phyloP scores from a whole-genome alignment of 148 eudicot genomes.

The Amaranthus cruentus region DNA sequence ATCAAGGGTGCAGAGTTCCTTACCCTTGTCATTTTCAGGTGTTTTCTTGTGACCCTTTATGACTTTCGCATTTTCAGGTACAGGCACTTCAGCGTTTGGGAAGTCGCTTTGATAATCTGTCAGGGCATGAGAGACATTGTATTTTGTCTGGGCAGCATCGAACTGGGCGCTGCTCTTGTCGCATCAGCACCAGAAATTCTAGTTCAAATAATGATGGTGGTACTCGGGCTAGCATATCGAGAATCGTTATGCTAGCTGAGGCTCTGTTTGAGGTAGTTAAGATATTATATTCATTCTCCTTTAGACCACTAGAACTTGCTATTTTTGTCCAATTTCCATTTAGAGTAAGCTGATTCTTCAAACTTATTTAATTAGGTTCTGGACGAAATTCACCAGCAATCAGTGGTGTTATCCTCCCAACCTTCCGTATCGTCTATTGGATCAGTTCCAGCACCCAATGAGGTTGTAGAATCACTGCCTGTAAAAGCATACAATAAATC shows the following conservation, averaged over 20 bases:
- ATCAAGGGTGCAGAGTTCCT: too few species aligned
- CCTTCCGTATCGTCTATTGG: slow-evolving; percentile 82
- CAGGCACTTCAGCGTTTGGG: slow-evolving; percentile 92
- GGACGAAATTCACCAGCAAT: slow-evolving; percentile 99
- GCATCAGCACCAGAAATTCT: slow-evolving; percentile 37
- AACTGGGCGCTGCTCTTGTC: slow-evolving; percentile 86
- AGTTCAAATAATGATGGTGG: slow-evolving; percentile 58
- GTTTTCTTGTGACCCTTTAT: slow-evolving; percentile 2
- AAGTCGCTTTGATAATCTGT: slow-evolving; percentile 79
- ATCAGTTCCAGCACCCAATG: slow-evolving; percentile 90
- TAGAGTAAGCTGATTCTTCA: slow-evolving; percentile 35
- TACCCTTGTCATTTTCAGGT: not conserved
- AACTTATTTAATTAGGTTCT: slow-evolving; percentile 63
- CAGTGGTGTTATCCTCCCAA: slow-evolving; percentile 71
- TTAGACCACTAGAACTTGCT: not conserved
- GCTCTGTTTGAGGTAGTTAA: slow-evolving; percentile 90
- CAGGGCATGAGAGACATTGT: slow-evolving; percentile 91
- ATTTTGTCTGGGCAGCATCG: slow-evolving; percentile 86
- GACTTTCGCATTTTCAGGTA: slow-evolving; percentile 44
- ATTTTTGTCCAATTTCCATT: not conserved
- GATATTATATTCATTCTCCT: slow-evolving; percentile 2
- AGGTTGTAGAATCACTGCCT: slow-evolving; percentile 86
- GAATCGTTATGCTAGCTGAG: slow-evolving; percentile 97
- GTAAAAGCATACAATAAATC: slow-evolving; percentile 44
- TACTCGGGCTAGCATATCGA: slow-evolving; percentile 94